Percentiles rank a stretch among this genome's conserved stretches.
Conservation (phyloP, 768 basidiomycete species). For the Cantharellus anzutake region DNA sequence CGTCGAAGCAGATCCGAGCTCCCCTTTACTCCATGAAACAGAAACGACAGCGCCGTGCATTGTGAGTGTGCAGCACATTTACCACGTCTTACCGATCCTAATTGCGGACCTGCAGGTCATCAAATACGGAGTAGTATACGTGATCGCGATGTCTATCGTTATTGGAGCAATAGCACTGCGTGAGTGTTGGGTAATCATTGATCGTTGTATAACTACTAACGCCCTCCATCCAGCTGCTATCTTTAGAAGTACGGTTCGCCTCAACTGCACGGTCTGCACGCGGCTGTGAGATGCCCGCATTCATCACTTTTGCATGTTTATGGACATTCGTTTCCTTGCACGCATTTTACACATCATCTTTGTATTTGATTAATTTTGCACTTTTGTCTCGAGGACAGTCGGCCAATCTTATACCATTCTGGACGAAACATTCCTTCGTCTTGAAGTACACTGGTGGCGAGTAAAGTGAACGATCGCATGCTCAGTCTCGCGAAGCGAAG, state of each 20-base stretch:
- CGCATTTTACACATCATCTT: too few relatives aligned
- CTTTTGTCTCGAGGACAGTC: too few relatives aligned
- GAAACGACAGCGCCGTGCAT: conserved; percentile 77
- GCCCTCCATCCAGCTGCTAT: background rate
- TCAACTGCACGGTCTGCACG: background rate
- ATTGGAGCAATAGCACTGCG: conserved; percentile 60
- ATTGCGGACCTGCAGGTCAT: conserved; percentile 31
- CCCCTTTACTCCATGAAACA: conserved; percentile 83
- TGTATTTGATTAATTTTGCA: too few relatives aligned
- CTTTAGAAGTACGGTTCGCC: background rate
- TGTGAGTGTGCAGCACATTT: conserved; percentile 26
- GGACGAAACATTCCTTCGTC: too few relatives aligned
- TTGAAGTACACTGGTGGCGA: too few relatives aligned
- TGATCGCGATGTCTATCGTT: conserved; percentile 46
- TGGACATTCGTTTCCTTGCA: too few relatives aligned
- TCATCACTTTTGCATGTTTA: too few relatives aligned
- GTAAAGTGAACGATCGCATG: too few relatives aligned
- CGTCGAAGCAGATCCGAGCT: conserved; percentile 84
- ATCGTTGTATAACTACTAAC: background rate
- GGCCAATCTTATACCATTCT: too few relatives aligned
- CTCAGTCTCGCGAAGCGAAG: too few relatives aligned
- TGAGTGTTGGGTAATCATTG: conserved; percentile 15
- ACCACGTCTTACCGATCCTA: conserved; percentile 8
- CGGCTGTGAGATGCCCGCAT: background rate
- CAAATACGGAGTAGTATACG: conserved; percentile 67